Evolutionary conservation across 805 yeast genomes (phyloP).

Genomic region (Lipomyces spencermartinsiae): DNA sequence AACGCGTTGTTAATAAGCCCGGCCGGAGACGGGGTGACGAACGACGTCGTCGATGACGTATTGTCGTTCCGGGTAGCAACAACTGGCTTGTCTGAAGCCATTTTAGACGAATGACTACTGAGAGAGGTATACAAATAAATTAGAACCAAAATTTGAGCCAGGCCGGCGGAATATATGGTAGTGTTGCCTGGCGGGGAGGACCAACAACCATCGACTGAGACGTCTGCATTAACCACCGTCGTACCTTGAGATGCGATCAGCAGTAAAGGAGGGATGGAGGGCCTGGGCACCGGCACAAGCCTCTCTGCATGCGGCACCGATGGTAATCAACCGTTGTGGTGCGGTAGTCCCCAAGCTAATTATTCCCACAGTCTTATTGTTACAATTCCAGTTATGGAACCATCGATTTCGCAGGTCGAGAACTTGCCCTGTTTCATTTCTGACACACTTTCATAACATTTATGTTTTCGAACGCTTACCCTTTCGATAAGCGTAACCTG

Average conservation of each 20-base stretch:
- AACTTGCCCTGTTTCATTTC: too few relatives aligned
- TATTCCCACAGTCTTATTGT: not conserved
- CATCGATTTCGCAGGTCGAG: not conserved
- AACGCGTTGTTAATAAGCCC: not conserved
- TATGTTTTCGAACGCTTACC: too few relatives aligned
- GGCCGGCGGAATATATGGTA: not conserved
- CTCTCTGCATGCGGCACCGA: not conserved
- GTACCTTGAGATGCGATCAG: too few relatives aligned
- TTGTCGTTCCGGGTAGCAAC: not conserved
- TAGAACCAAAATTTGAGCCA: not conserved
- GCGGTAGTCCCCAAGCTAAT: not conserved
- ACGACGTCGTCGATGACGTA: not conserved
- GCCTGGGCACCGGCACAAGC: not conserved
- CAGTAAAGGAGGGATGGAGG: too few relatives aligned
- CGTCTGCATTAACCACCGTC: too few relatives aligned
- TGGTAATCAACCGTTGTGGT: not conserved
- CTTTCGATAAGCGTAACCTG: too few relatives aligned
- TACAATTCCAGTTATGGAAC: not conserved
- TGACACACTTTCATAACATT: too few relatives aligned
- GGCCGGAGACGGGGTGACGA: not conserved
- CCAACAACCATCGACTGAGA: too few relatives aligned
- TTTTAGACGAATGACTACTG: not conserved
- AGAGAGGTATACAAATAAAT: not conserved
- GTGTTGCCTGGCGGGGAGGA: not conserved
- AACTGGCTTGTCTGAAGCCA: not conserved